These are phyloP conservation scores for Zoysia pacifica DNA, from an alignment of 176 grass and related monocot species.

Conservation along the genomic window DNA sequence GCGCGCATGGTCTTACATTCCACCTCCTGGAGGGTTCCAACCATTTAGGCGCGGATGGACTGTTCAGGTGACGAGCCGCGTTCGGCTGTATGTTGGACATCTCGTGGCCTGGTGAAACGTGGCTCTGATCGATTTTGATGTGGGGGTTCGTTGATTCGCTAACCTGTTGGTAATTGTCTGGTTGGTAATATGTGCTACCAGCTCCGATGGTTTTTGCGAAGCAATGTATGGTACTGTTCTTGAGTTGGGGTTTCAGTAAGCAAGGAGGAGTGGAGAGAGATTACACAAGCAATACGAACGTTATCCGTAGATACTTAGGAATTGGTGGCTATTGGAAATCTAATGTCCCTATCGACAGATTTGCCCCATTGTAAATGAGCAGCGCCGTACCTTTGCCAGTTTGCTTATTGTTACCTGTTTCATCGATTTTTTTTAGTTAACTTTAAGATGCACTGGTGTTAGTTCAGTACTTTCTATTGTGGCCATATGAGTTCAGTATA, in stretches of 20 bases:
- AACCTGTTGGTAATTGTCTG: background rate
- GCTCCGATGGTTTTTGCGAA: background rate
- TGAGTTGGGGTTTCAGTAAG: background rate
- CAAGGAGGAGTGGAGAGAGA: background rate
- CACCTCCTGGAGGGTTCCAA: background rate
- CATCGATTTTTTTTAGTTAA: background rate
- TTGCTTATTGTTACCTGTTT: background rate
- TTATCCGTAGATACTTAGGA: background rate
- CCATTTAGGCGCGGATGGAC: background rate
- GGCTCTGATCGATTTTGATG: background rate
- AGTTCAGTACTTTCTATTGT: background rate
- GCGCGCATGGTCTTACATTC: background rate
- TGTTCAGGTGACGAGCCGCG: background rate
- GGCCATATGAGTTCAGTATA: background rate
- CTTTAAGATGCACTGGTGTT: background rate
- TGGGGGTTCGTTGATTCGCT: background rate
- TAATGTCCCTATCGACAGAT: background rate
- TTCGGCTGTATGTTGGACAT: background rate
- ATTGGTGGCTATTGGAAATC: background rate
- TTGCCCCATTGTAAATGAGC: background rate
- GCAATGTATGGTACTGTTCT: constrained; percentile 14
- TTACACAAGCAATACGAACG: background rate
- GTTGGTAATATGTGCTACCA: background rate
- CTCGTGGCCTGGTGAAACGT: background rate
- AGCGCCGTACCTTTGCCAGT: background rate